phyloP scores from a whole-genome alignment of 1,284 basidiomycete species.

The Mycosarcoma maydis region DNA sequence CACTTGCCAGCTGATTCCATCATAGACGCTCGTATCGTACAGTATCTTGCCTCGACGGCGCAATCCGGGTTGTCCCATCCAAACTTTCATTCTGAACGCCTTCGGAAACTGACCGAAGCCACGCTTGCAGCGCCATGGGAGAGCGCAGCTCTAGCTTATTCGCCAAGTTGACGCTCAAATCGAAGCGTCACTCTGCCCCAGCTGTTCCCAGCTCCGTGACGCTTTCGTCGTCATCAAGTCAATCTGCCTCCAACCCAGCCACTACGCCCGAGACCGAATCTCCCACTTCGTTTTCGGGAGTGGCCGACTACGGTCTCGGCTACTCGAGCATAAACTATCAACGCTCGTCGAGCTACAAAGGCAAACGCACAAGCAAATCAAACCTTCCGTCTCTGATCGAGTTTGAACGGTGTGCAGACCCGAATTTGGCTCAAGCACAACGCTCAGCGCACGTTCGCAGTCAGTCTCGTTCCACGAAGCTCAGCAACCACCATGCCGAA shows the following conservation, averaged over 20 bases:
- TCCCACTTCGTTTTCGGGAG: slow-evolving; percentile 17
- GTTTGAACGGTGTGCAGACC: slow-evolving; percentile 24
- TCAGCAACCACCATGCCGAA: slow-evolving; percentile 10
- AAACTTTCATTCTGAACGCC: not conserved
- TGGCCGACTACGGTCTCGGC: slow-evolving; percentile 30
- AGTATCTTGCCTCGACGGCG: not conserved
- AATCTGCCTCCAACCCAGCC: slow-evolving; percentile 3
- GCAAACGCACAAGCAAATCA: slow-evolving; percentile 13
- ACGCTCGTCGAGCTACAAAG: slow-evolving; percentile 7
- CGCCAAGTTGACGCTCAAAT: slow-evolving; percentile 19
- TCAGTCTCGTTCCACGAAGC: slow-evolving; percentile 10
- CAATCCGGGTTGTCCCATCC: not conserved
- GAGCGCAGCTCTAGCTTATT: slow-evolving; percentile 34
- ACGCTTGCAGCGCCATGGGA: slow-evolving; percentile 7
- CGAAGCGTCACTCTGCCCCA: slow-evolving; percentile 11
- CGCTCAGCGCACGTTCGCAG: slow-evolving; percentile 3
- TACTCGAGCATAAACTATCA: slow-evolving; percentile 45
- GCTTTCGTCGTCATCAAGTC: slow-evolving; percentile 7
- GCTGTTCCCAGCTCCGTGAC: not conserved
- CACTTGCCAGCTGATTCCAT: too few relatives aligned
- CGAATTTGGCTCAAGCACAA: not conserved
- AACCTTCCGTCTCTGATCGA: slow-evolving; percentile 7
- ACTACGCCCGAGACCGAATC: slow-evolving; percentile 9
- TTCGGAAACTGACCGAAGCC: too few relatives aligned
- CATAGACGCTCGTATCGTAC: too few relatives aligned